Conservation (phyloP, 805 yeast genomes). For the Metschnikowia rubicola region DNA sequence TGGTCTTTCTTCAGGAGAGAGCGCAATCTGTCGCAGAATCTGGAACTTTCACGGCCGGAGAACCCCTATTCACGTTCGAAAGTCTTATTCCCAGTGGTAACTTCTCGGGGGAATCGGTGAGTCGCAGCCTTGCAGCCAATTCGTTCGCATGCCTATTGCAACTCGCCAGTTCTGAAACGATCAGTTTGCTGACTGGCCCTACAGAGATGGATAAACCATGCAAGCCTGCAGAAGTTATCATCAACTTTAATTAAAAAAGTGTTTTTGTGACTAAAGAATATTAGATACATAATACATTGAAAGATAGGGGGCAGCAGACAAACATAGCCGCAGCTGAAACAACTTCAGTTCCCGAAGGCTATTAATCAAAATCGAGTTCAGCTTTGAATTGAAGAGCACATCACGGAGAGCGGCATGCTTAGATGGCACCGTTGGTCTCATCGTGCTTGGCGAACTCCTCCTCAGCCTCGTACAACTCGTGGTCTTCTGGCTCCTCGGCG, state of each 20-base stretch:
- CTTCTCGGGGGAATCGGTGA: background rate
- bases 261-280: slow-evolving; percentile 1
- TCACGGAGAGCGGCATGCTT: slow-evolving; percentile 2
- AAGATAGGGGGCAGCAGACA: slow-evolving; percentile 3
- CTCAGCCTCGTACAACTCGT: slow-evolving; percentile 51
- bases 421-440: slow-evolving; percentile 27
- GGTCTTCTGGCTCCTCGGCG: slow-evolving; percentile 36
- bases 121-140: slow-evolving; percentile 14
- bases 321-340: slow-evolving; percentile 1
- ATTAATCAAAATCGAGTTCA: background rate
- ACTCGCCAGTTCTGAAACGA: slow-evolving; percentile 7
- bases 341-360: slow-evolving; percentile 3
- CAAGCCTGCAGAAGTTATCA: slow-evolving; percentile 7
- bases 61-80: slow-evolving; percentile 1
- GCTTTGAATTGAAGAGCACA: slow-evolving; percentile 4
- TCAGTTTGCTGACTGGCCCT: background rate
- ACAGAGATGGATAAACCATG: background rate
- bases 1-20: slow-evolving; percentile 9
- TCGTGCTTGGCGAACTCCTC: slow-evolving; percentile 44
- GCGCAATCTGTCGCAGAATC: slow-evolving; percentile 1
- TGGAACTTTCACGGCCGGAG: background rate
- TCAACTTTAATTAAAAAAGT: slow-evolving; percentile 2
- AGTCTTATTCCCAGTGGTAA: slow-evolving; percentile 10
- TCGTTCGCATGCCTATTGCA: slow-evolving; percentile 15
- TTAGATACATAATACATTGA: slow-evolving; percentile 5